Percentiles rank a stretch among this genome's conserved stretches.
Conservation (phyloP, 768 basidiomycete species). For the Amyloporia xantha region DNA sequence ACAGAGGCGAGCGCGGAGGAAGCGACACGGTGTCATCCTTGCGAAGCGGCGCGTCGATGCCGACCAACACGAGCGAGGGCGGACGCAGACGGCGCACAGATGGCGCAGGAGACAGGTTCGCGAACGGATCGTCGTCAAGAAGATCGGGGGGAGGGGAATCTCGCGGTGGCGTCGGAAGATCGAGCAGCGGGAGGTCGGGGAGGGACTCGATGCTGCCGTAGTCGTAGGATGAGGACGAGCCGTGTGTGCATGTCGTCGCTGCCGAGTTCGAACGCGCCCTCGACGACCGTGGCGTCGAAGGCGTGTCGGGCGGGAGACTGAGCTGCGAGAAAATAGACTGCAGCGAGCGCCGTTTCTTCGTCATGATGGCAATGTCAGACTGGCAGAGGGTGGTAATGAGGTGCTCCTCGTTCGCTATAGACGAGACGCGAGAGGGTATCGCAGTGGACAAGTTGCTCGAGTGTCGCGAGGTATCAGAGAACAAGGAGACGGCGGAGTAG, state of each 20-base stretch:
- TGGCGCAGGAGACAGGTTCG: conserved; percentile 39
- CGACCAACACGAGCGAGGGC: conserved; percentile 11
- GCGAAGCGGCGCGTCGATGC: conserved; percentile 9
- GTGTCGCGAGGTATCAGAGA: not conserved
- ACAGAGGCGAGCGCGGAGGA: conserved; percentile 18
- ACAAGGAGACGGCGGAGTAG: not conserved
- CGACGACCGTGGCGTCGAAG: conserved; percentile 3
- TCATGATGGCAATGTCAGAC: conserved; percentile 27
- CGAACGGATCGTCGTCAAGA: conserved; percentile 72
- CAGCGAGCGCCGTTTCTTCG: conserved; percentile 47
- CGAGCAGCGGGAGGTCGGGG: conserved; percentile 10
- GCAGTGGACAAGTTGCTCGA: not conserved
- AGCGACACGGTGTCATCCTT: not conserved
- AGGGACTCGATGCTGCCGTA: conserved; percentile 8
- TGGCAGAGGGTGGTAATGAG: not conserved
- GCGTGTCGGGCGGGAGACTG: conserved; percentile 25
- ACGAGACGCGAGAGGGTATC: not conserved
- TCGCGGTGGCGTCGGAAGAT: conserved; percentile 13
- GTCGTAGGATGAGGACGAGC: conserved; percentile 14
- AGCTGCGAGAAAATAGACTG: conserved; percentile 46
- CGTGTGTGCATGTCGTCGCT: conserved; percentile 18
- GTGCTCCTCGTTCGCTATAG: not conserved
- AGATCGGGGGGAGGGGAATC: conserved; percentile 32
- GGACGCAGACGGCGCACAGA: conserved; percentile 13
- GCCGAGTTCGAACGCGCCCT: conserved; percentile 9